Percentiles rank a stretch among this genome's conserved stretches.
Evolutionary conservation across 495 filamentous ascomycete species (phyloP).

Genomic region (Xylaria bambusicola): DNA sequence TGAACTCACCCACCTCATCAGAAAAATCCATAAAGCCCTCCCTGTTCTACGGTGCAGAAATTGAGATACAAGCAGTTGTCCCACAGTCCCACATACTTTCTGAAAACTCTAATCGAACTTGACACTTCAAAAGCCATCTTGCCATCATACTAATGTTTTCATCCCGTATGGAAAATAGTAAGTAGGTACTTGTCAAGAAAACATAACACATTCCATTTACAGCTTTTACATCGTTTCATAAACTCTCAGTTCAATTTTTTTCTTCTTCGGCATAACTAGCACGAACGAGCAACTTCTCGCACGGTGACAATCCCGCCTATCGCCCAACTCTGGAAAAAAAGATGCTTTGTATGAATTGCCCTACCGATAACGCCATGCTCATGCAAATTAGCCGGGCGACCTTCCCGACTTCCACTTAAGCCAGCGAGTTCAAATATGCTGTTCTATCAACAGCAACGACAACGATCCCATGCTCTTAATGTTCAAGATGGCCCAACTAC

Average conservation of each 20-base stretch:
- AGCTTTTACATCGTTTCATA: neutral
- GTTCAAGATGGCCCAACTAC: conserved; percentile 9
- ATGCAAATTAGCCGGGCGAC: conserved; percentile 32
- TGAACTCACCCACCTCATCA: too few relatives aligned
- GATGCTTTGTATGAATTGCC: conserved; percentile 20
- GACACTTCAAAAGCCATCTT: too few relatives aligned
- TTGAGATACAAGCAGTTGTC: too few relatives aligned
- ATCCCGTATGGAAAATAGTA: too few relatives aligned
- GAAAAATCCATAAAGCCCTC: too few relatives aligned
- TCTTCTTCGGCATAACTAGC: neutral
- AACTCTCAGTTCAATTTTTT: neutral
- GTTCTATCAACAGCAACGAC: neutral
- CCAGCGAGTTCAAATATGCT: conserved; percentile 20
- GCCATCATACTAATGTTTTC: too few relatives aligned
- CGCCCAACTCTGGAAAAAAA: conserved; percentile 17
- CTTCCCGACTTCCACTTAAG: conserved; percentile 18
- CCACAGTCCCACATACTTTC: too few relatives aligned
- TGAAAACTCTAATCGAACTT: too few relatives aligned
- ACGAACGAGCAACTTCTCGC: neutral
- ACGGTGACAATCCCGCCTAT: neutral
- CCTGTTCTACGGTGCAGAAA: too few relatives aligned
- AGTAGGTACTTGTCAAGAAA: too few relatives aligned
- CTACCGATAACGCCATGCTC: conserved; percentile 37
- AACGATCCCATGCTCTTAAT: conserved; percentile 12
- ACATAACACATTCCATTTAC: too few relatives aligned